Conservation (phyloP, 169 alveolate species). For the Babesia caballi region DNA sequence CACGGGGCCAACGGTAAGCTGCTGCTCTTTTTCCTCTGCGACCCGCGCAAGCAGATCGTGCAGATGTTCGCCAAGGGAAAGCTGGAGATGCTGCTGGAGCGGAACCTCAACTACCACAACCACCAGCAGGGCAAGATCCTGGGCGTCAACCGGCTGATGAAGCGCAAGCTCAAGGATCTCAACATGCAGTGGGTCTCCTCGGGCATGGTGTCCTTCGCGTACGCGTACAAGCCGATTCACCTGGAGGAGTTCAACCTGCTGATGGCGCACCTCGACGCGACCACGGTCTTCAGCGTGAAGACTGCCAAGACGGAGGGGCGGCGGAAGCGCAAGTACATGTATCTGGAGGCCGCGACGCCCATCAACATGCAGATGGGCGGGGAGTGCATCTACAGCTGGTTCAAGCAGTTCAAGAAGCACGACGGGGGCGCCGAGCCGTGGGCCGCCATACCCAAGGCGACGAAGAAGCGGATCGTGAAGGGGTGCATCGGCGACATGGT, state of each 20-base stretch:
- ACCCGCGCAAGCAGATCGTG: slow-evolving; percentile 41
- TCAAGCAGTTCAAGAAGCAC: slow-evolving; percentile 29
- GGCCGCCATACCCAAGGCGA: neutral
- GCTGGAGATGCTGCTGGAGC: slow-evolving; percentile 40
- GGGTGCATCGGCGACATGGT: slow-evolving; percentile 61
- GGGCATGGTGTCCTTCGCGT: slow-evolving; percentile 56
- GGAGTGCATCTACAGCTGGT: slow-evolving; percentile 15
- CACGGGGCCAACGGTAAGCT: slow-evolving; percentile 52
- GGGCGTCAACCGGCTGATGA: slow-evolving; percentile 30
- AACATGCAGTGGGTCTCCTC: slow-evolving; percentile 66
- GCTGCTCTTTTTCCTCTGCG: slow-evolving; percentile 44
- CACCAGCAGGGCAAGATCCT: slow-evolving; percentile 33
- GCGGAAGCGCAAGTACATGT: slow-evolving; percentile 42
- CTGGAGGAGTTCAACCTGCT: slow-evolving; percentile 60
- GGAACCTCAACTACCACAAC: slow-evolving; percentile 54
- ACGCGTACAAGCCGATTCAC: slow-evolving; percentile 59
- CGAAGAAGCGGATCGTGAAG: slow-evolving; percentile 27
- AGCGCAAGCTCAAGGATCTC: slow-evolving; percentile 55
- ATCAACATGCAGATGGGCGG: slow-evolving; percentile 15
- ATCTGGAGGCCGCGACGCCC: slow-evolving; percentile 9
- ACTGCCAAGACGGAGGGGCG: slow-evolving; percentile 9
- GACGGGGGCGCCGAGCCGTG: slow-evolving; percentile 15
- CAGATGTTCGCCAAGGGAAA: slow-evolving; percentile 60
- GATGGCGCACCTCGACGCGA: slow-evolving; percentile 42
- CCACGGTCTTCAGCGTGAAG: slow-evolving; percentile 36